Evolutionary conservation across 345 rosid genomes (phyloP), one percentile per base, ranked within the genome.

Genomic region (Eutrema japonicum): DNA sequence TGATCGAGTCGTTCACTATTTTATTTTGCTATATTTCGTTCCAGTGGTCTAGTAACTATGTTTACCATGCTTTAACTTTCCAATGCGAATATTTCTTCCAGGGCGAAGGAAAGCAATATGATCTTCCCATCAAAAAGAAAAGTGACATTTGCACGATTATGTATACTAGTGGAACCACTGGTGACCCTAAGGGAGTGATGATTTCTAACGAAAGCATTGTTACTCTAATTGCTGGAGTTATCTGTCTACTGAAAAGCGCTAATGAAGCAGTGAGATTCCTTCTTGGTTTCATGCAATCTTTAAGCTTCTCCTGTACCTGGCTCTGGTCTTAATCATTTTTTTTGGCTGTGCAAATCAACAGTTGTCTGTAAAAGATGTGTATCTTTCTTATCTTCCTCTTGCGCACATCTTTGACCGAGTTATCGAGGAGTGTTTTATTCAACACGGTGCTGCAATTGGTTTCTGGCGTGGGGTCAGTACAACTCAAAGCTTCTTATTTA

Each of bases 121-220:
- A 92, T 49, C 89, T 92, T 59, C 97, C 98, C 0, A 78, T 41
- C 70, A 92, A 86, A 72, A 83, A 66, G 80, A 78, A 85, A 80
- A 81, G 80, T 37, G 97, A 96, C 71, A 92, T 96, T 57, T 90
- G 97, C 79, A 96, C 98, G 16, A 89, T 92, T 53, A 96, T 92
- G 99, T 95, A 95, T 71, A 95, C 99, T 22, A 92, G 99, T 16
- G 99, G 99, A 78, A 95, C 99, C 62, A 92, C 99, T 69, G 98
- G 98, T 77, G 97, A 96, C 73, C 99, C 99, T 10, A 96, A 90
- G 79, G 99, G 99, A 79, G 99, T 96, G 29, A 4, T 96, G 86
- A 83, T 96, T 75, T 92, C 99, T 69, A 96, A 96, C 75, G 87
- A 89, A 5, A 87, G 85, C 83, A 92, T 95, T 69, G 87, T 95